Conservation (phyloP, 2,329 filamentous ascomycete genomes). For the Blumeria hordei region DNA sequence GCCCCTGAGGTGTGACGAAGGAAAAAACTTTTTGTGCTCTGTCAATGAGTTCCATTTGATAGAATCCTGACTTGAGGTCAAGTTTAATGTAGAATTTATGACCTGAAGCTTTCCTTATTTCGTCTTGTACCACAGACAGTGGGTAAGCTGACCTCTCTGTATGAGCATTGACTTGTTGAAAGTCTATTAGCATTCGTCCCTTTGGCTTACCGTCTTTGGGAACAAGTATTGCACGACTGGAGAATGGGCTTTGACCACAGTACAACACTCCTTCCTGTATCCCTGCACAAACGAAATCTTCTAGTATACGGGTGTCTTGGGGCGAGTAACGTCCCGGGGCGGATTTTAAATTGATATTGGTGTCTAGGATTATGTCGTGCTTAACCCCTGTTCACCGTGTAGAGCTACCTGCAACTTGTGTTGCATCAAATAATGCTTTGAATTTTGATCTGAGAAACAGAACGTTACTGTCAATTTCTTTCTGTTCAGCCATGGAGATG, state of each 20-base stretch:
- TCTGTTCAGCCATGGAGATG: not conserved
- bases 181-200: not conserved
- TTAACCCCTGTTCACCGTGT: not conserved
- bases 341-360: not conserved
- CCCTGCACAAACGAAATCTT: not conserved
- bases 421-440: not conserved
- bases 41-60: not conserved
- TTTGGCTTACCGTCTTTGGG: not conserved
- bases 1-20: not conserved
- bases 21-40: not conserved
- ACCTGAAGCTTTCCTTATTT: constrained; percentile 1
- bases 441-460: constrained; percentile 1
- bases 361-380: not conserved
- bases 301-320: not conserved
- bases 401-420: not conserved
- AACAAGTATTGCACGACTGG: not conserved
- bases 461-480: not conserved
- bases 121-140: not conserved
- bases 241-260: not conserved
- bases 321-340: not conserved
- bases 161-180: not conserved
- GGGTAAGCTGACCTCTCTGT: not conserved
- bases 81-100: not conserved
- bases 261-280: not conserved
- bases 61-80: not conserved